Evolutionary conservation across 371 early-diverging fungal genomes (phyloP), one percentile per base, ranked within the genome.

Genomic region (Actinomucor elegans): DNA sequence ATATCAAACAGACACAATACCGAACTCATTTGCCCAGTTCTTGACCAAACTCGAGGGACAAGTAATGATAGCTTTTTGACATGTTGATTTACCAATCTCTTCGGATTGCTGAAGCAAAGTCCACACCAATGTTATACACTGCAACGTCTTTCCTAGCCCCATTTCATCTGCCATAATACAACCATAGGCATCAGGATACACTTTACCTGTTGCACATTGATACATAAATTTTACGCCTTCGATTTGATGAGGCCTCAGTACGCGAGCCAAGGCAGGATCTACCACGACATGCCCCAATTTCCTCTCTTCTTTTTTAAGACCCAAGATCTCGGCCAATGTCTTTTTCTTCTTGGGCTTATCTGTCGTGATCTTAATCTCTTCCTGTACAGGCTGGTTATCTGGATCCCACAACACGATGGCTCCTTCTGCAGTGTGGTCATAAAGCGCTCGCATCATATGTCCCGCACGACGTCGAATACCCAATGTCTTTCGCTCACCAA

Each of bases 111-210:
- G 81, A 33, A 97, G 61, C 17, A 97, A 66, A 2, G 98, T 97
- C 97, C 98, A 98, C 9, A 97, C 75, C 2, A 98, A 77, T 0
- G 97, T 76, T 35, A 98, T 92, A 63, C 95, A 93, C 85, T 92
- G 89, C 6, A 92, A 73, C 77, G 98, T 96, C 66, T 98, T 98
- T 20, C 98, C 98, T 12, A 98, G 72, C 24, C 98, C 98, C 97
- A 97, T 97, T 66, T 97, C 98, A 73, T 98, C 98, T 3, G 98
- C 98, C 96, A 97, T 96, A 52, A 98, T 98, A 62, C 95, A 95
- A 7, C 83, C 83, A 66, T 62, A 69, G 2, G 87, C 84, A 55
- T 79, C 69, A 17, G 77, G 73, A 29, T 78, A 75, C 5, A 80
- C 82, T 49, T 65, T 64, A 3, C 96, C 98, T 1, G 95, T 96